These are phyloP conservation scores for Boletus rex-veris DNA, from an alignment of 768 basidiomycete species.

Conservation along the genomic window DNA sequence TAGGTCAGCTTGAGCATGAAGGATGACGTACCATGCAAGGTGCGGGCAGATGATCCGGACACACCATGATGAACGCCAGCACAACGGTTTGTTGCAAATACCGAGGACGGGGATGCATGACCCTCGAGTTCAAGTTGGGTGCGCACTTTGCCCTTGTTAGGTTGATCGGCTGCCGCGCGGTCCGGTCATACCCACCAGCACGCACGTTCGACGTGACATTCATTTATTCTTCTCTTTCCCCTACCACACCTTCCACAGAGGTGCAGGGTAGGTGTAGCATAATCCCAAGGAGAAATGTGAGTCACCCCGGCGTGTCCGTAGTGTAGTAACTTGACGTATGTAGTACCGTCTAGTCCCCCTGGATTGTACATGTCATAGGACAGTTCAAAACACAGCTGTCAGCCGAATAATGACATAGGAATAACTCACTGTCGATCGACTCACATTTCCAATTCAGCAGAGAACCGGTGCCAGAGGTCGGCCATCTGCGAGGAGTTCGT, in stretches of 20 bases:
- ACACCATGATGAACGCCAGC: constrained; percentile 5
- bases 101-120: constrained; percentile 1
- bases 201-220: constrained; percentile 7
- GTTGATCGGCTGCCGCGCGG: constrained; percentile 17
- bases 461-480: constrained; percentile 2
- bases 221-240: constrained; percentile 3
- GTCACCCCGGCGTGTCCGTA: neutral
- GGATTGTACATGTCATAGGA: neutral
- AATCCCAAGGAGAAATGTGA: constrained; percentile 8
- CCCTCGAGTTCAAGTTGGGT: constrained; percentile 14
- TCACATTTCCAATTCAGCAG: constrained; percentile 20
- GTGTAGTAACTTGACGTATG: constrained; percentile 1
- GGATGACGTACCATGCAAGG: constrained; percentile 7
- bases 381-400: constrained; percentile 1
- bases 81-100: neutral
- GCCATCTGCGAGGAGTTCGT: neutral
- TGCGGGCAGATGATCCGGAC: neutral
- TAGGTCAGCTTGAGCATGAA: neutral
- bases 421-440: constrained; percentile 12
- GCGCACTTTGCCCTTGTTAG: neutral
- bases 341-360: neutral
- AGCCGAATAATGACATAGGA: constrained; percentile 1
- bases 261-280: neutral
- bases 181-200: constrained; percentile 4
- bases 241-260: constrained; percentile 2